Conservation (phyloP, 2,329 filamentous ascomycete species). For the Monosporascus sp. region DNA sequence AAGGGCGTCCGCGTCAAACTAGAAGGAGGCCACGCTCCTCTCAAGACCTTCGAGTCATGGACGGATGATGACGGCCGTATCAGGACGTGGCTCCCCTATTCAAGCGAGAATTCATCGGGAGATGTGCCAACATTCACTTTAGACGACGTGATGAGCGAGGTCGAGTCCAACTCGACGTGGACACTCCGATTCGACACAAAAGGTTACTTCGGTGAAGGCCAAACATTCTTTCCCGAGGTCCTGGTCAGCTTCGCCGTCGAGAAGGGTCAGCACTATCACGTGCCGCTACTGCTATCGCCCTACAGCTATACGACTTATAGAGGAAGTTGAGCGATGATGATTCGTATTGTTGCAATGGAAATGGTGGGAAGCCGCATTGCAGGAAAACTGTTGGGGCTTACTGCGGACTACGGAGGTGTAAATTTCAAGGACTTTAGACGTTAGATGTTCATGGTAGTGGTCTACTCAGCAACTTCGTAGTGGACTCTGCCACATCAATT, state of each 20-base stretch:
- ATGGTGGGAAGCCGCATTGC: too few species aligned
- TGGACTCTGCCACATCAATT: too few species aligned
- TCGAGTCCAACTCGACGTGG: slow-evolving; percentile 50
- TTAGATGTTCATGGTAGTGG: too few species aligned
- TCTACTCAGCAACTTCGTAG: too few species aligned
- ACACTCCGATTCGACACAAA: slow-evolving; percentile 69
- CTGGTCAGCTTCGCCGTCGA: slow-evolving; percentile 48
- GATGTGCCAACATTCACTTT: slow-evolving; percentile 55
- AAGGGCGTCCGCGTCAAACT: slow-evolving; percentile 62
- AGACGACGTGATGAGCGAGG: slow-evolving; percentile 47
- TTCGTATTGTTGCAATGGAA: too few species aligned
- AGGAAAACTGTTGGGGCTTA: too few species aligned
- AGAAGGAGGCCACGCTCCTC: slow-evolving; percentile 33
- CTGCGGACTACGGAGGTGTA: too few species aligned
- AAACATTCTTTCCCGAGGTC: slow-evolving; percentile 58
- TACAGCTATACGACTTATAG: slow-evolving; percentile 81
- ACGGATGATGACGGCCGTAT: slow-evolving; percentile 77
- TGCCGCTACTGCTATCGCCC: slow-evolving; percentile 70
- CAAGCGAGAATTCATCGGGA: slow-evolving; percentile 43
- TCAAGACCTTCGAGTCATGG: slow-evolving; percentile 54
- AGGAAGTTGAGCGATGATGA: slow-evolving; percentile 51
- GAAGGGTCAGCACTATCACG: slow-evolving; percentile 67
- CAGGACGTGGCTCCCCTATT: slow-evolving; percentile 60
- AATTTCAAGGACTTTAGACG: too few species aligned
- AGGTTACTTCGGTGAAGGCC: slow-evolving; percentile 61